Base-by-base conservation (phyloP, 441 rosid species). In the Mallotus repandus region DNA sequence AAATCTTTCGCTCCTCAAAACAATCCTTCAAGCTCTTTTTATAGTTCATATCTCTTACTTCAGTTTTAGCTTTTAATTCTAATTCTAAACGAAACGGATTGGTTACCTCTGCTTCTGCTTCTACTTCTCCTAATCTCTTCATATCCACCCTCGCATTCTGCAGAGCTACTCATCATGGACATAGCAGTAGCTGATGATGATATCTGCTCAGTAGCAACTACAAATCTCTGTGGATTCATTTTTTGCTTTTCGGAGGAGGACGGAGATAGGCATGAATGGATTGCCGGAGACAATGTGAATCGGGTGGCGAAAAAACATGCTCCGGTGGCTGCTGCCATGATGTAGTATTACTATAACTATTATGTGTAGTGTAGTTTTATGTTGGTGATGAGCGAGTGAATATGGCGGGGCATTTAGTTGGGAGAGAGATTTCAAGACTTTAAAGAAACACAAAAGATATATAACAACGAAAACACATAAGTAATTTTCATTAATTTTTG, bases 11-110 rank as follows among this genome's bases (percentile, higher is more conserved):
- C 41, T 79, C 87, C 60, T 81, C 86, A 16, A 90, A 83, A 77
- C 80, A 91, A 65, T 87, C 88, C 73, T 82, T 77, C 70, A 87
- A 68, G 46, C 82, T 77, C 82, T 82, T 81, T 66, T 72, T 65
- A 56, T 49, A 68, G 46, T 66, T 75, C 56, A 78, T 25, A 25
- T 25, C 29, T 25, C 71, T 46, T 56, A 66, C 45, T 25, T 25
- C 29, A 25, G 29, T 22, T 55, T 72, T 85, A 15, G 65, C 35
- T 53, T 66, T 70, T 32, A 25, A 35, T 35, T 35, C 65, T 53
- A 59, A 6, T 54, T 52, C 68, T 32, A 61, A 61, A 16, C 45
- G 18, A 15, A 5, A 61, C 11, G 58, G 76, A 72, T 55, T 66
- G 0, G 9, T 46, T 29, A 12, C 15, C 9, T 15, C 54, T 32